A percentile compares a stretch with the other conserved stretches of the same genome.
Evolutionary conservation across 257 asterid species (phyloP).

Genomic region (Nicotiana undulata): DNA sequence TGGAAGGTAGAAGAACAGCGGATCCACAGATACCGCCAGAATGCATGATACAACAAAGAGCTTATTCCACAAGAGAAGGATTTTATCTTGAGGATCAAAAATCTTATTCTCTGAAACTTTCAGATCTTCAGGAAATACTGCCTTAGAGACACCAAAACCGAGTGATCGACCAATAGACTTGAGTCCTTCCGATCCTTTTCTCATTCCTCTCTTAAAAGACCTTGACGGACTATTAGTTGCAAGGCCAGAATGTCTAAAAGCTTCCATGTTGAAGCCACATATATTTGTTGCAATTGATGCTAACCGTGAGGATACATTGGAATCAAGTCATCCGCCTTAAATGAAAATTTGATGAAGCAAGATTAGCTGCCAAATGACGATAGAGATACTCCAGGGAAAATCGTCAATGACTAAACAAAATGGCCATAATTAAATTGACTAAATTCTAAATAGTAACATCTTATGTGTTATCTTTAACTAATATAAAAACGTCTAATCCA

Average conservation of each 20-base stretch:
- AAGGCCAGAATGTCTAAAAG: conserved; percentile 32
- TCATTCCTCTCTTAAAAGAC: conserved; percentile 59
- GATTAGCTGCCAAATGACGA: neutral
- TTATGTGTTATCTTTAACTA: neutral
- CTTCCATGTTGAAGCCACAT: conserved; percentile 59
- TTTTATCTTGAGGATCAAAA: conserved; percentile 92
- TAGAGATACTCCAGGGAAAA: neutral
- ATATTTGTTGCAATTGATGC: conserved; percentile 53
- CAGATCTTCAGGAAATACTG: conserved; percentile 93
- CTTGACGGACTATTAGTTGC: conserved; percentile 33
- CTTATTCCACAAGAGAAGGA: conserved; percentile 78
- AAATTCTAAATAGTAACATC: neutral
- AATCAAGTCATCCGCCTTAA: conserved; percentile 56
- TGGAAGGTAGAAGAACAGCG: conserved; percentile 86
- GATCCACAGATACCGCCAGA: conserved; percentile 80
- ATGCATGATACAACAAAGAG: conserved; percentile 72
- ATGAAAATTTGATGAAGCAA: neutral
- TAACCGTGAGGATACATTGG: conserved; percentile 28
- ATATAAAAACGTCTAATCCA: neutral
- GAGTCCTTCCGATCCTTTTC: conserved; percentile 78
- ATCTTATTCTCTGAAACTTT: conserved; percentile 58
- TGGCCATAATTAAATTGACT: neutral
- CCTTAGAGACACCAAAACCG: conserved; percentile 63
- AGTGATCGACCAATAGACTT: conserved; percentile 69
- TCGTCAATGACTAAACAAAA: neutral